Percentiles rank a stretch among this genome's conserved stretches.
Evolutionary conservation across 2,329 filamentous ascomycete genomes (phyloP).

Genomic region (Cyphellophora europaea): DNA sequence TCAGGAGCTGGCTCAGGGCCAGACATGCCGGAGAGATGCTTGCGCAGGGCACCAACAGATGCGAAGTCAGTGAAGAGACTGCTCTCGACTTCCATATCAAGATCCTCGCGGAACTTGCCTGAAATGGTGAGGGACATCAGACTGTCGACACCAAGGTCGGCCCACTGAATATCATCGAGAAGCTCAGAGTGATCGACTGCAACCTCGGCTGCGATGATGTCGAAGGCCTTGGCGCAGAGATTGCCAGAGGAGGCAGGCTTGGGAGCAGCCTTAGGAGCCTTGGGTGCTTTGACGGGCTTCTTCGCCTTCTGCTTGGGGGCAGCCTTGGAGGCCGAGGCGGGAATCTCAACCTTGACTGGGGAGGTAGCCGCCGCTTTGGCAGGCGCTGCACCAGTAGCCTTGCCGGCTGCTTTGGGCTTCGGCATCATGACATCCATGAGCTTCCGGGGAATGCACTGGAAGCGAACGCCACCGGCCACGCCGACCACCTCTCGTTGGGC

Average conservation of each 20-base stretch:
- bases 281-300: constrained; percentile 19
- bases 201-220: constrained; percentile 36
- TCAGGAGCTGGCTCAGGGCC: constrained; percentile 10
- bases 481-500: constrained; percentile 51
- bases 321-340: neutral
- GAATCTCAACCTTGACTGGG: constrained; percentile 1
- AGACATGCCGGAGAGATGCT: constrained; percentile 33
- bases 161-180: constrained; percentile 50
- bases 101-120: constrained; percentile 52
- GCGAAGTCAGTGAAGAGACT: constrained; percentile 52
- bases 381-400: constrained; percentile 20
- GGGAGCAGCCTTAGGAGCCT: constrained; percentile 21
- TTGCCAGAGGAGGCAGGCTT: constrained; percentile 21
- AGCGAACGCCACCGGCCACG: constrained; percentile 39
- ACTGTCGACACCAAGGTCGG: constrained; percentile 54
- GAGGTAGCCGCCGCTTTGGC: constrained; percentile 7
- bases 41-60: constrained; percentile 52
- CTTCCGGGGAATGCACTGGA: constrained; percentile 32
- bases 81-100: constrained; percentile 50
- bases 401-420: constrained; percentile 19
- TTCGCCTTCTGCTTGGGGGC: constrained; percentile 22
- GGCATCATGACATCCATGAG: constrained; percentile 33
- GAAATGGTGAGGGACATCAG: constrained; percentile 53
- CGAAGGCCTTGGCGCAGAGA: constrained; percentile 26
- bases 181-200: constrained; percentile 50